Evolutionary conservation across 768 basidiomycete species (phyloP), one percentile per base, ranked within the genome.

Genomic region (Lanmaoa pseudosensibilis): DNA sequence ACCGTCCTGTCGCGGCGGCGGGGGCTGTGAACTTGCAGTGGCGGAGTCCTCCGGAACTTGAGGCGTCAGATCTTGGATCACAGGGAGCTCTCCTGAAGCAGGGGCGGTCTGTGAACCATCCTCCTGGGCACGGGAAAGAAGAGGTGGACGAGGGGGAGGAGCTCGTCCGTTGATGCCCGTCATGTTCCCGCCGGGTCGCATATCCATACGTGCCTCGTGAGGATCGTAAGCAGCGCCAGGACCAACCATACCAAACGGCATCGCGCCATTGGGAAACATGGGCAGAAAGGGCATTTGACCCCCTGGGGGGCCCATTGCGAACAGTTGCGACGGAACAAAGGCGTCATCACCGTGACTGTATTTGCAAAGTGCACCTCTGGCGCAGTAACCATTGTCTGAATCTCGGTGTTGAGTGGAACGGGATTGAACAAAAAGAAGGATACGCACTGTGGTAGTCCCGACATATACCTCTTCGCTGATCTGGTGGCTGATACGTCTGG

Each of bases 271-370:
- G 6, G 83, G 72, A 67, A 90, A 88, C 80, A 92, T 86, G 51
- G 87, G 83, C 71, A 87, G 76, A 66, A 88, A 89, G 4, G 87
- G 85, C 65, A 89, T 69, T 19, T 66, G 69, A 38, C 58, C 52
- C 0, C 74, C 80, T 37, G 71, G 68, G 43, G 78, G 63, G 34
- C 76, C 77, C 77, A 85, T 78, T 30, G 83, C 78, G 63, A 85
- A 88, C 32, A 92, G 69, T 59, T 85, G 86, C 0, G 80, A 82
- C 0, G 89, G 91, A 10, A 90, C 77, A 48, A 91, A 84, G 32
- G 92, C 90, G 67, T 95, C 92, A 2, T 92, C 91, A 37, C 91
- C 93, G 64, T 98, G 95, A 57, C 90, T 93, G 73, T 85, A 98
- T 68, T 92, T 94, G 80, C 95, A 98, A 57, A 82, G 81, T 19